Conservation (phyloP, 805 yeast genomes). For the Cyberlindnera amylophila region DNA sequence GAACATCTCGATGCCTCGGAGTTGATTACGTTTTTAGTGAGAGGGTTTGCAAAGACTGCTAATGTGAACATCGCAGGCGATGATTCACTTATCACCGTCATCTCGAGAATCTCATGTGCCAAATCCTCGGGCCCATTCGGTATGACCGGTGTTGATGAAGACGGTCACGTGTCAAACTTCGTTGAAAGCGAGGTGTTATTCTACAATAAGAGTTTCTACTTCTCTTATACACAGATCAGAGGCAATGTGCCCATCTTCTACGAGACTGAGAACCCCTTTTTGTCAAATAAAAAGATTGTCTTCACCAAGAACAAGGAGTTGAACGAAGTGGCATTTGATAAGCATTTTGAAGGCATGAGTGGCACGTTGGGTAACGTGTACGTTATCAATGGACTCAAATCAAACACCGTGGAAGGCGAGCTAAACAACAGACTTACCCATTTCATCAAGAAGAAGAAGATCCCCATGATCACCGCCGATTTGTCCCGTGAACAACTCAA, state of each 20-base stretch:
- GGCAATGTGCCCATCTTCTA: constrained; percentile 94
- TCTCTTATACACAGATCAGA: constrained; percentile 77
- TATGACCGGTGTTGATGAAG: constrained; percentile 85
- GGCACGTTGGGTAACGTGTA: constrained; percentile 83
- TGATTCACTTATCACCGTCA: constrained; percentile 55
- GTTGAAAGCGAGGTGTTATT: constrained; percentile 85
- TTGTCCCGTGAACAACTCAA: constrained; percentile 34
- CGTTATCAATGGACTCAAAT: constrained; percentile 65
- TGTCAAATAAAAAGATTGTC: constrained; percentile 69
- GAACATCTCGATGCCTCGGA: constrained; percentile 58
- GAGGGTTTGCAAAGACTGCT: constrained; percentile 86
- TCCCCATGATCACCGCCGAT: constrained; percentile 36
- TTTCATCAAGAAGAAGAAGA: constrained; percentile 40
- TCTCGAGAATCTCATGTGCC: constrained; percentile 87
- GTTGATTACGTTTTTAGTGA: constrained; percentile 75
- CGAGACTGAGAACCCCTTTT: constrained; percentile 76
- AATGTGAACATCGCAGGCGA: constrained; percentile 27
- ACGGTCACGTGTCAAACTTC: constrained; percentile 87
- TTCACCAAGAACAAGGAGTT: constrained; percentile 79
- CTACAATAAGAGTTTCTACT: constrained; percentile 45
- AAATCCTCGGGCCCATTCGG: constrained; percentile 85
- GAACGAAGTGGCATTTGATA: constrained; percentile 80
- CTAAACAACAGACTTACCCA: constrained; percentile 58
- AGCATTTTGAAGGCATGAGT: constrained; percentile 69
- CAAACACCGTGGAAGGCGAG: constrained; percentile 70